Base-by-base conservation (phyloP, 352 stramenopile genomes). In the Phytophthora vignae region DNA sequence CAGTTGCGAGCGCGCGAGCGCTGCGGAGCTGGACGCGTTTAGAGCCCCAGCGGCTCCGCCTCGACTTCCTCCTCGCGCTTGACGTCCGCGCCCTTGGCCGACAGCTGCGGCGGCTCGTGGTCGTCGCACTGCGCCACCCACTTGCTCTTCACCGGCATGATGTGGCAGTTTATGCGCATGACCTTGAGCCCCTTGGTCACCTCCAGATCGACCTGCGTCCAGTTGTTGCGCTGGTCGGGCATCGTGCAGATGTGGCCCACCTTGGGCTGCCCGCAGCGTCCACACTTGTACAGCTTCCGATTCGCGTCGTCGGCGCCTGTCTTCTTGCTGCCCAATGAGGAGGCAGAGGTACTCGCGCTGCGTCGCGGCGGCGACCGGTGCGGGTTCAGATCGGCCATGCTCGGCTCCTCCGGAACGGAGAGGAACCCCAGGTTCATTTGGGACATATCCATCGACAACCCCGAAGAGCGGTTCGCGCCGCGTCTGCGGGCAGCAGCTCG, bases 271-370 rank as follows among this genome's bases (percentile, higher is more conserved):
- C 89, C 89, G 50, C 89, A 96, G 40, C 89, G 87, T 5, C 89
- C 89, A 59, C 89, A 96, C 74, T 96, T 96, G 86, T 96, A 96
- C 76, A 89, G 71, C 69, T 94, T 94, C 40, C 86, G 84, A 67
- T 87, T 90, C 54, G 70, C 63, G 15, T 90, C 83, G 36, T 85
- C 76, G 1, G 52, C 21, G 14, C 19, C n/a, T 4, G 46, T 49
- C 54, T 84, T 82, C 65, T 84, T 87, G 44, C 29, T 73, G 38
- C 46, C 56, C 33, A 55, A 73, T 66, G 50, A 73, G 15, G 62
- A 69, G 59, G 63, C 57, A 67, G 71, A 66, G 15, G 46, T 54
- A 49, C 60, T 73, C 53, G 38, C 60, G 22, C 56, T 85, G 40
- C 42, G 67, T 63, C 25, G 60, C 1, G 71, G 67, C 52, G 74